phyloP scores from a whole-genome alignment of 495 filamentous ascomycete species.

The Amphirosellinia nigrospora region DNA sequence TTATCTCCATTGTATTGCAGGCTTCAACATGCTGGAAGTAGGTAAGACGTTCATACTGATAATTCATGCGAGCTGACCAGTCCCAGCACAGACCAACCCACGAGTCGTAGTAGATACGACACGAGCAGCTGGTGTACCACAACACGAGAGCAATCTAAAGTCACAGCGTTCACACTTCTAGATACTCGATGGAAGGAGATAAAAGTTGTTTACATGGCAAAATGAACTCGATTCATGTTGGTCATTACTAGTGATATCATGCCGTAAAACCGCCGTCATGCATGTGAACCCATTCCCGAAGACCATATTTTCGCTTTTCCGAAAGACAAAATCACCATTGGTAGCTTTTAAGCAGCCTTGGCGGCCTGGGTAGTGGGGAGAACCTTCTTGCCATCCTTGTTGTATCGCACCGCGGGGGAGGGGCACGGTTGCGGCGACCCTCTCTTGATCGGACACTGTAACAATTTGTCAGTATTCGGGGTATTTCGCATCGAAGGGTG shows the following conservation, averaged over 20 bases:
- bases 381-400: constrained; percentile 99
- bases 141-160: background rate
- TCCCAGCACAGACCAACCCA: background rate
- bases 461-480: constrained; percentile 45
- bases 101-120: background rate
- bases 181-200: background rate
- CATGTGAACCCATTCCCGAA: constrained; percentile 40
- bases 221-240: constrained; percentile 41
- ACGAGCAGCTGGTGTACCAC: background rate
- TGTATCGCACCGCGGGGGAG: constrained; percentile 97
- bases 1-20: background rate
- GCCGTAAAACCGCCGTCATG: constrained; percentile 39
- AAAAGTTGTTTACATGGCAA: constrained; percentile 27
- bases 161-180: background rate
- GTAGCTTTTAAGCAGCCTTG: constrained; percentile 45
- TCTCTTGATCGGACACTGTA: constrained; percentile 93
- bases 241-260: constrained; percentile 43
- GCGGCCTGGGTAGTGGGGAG: constrained; percentile 74
- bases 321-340: constrained; percentile 32
- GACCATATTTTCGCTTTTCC: constrained; percentile 38
- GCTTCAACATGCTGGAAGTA: background rate
- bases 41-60: background rate
- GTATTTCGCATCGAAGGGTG: constrained; percentile 14
- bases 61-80: background rate
- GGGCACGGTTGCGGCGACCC: constrained; percentile 98